Evolutionary conservation across 768 basidiomycete species (phyloP), one percentile per base, ranked within the genome.

Genomic region (Tephrocybe sp.): DNA sequence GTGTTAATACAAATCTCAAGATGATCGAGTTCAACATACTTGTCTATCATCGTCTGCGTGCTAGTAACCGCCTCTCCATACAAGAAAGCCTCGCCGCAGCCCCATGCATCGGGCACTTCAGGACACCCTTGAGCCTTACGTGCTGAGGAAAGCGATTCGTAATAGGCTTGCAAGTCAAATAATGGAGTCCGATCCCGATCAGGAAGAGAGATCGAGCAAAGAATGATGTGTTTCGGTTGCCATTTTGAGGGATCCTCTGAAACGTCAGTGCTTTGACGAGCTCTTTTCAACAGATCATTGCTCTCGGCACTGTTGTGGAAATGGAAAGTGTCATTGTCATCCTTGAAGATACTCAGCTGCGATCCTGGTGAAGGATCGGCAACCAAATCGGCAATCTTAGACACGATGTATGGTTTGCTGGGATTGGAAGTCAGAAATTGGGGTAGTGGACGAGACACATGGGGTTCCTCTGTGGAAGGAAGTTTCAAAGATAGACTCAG

Each of bases 21-120:
- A 30, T 48, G 28, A 17, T 1, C 20, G n/a, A 15, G 2, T 32
- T n/a, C n/a, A 5, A 54, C 87, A 68, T 57, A 94, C 96, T 85
- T 90, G 63, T 97, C 92, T 4, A 98, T 74, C 80, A 98, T 83
- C 2, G 93, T 94, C 65, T 98, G 97, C 0, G 96, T 98, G 58
- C 91, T 94, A 1, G 93, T 93, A 10, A 99, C 88, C 0, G 84
- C 84, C 66, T 97, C 92, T 26, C 89, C 87, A 57, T 98, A 98
- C 8, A 95, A 58, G 24, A 98, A 63, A 32, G 82, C 77, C 53
- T 95, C 92, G 0, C 94, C 94, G 3, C 89, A 65, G 2, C 81
- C 78, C 78, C 83, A 83, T 4, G 61, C 45, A 20, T 65, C 58
- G 9, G 64, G 48, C 12, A 54, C 54, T 9, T 61, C 57, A 0